phyloP scores from a whole-genome alignment of 176 grass and related monocot species.

The Raddia guianensis region DNA sequence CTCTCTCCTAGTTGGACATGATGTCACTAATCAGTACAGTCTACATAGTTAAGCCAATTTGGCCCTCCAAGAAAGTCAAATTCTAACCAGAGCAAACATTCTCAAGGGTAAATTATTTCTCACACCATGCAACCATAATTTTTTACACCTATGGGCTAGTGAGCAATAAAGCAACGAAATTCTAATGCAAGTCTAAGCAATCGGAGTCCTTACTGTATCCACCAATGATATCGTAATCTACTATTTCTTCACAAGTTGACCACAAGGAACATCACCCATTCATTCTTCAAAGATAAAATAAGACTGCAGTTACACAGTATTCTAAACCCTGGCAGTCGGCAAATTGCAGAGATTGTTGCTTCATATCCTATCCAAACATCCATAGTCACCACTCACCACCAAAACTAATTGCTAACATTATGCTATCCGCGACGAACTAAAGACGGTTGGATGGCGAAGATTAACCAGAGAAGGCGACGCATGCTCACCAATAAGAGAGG shows the following conservation, averaged over 20 bases:
- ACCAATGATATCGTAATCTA: neutral
- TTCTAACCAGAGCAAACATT: neutral
- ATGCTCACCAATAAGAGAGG: slow-evolving; percentile 83
- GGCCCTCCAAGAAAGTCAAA: neutral
- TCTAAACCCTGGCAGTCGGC: neutral
- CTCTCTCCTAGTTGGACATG: neutral
- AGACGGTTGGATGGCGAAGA: neutral
- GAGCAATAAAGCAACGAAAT: slow-evolving; percentile 1
- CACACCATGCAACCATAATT: neutral
- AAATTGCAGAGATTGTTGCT: neutral
- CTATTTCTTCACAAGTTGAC: slow-evolving; percentile 46
- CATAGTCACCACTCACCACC: neutral
- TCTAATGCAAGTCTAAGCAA: slow-evolving; percentile 23
- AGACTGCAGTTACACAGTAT: neutral
- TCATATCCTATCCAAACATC: neutral
- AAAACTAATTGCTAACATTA: neutral
- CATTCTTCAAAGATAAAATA: slow-evolving; percentile 25
- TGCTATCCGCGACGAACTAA: slow-evolving; percentile 6
- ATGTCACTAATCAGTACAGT: neutral
- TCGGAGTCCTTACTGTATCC: slow-evolving; percentile 18
- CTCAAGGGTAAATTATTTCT: neutral
- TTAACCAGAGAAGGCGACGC: neutral
- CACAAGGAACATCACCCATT: slow-evolving; percentile 10
- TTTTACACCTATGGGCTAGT: slow-evolving; percentile 1
- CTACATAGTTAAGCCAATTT: neutral